Conservation (phyloP, 2,329 filamentous ascomycete species). For the Helicocarpus griseus region DNA sequence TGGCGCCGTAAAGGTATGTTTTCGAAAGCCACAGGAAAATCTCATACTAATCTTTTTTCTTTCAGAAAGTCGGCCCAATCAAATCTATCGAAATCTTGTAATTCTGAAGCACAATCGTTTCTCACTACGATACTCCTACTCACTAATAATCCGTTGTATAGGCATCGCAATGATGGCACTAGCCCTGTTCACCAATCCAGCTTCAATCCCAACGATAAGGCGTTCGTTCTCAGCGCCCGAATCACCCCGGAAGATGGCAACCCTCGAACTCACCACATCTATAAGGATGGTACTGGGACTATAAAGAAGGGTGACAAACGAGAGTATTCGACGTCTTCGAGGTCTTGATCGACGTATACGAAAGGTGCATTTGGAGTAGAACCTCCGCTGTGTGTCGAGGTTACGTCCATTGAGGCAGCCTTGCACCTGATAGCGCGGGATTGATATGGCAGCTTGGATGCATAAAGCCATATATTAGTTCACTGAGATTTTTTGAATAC, state of each 20-base stretch:
- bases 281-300: conserved; percentile 6
- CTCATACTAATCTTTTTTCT: background rate
- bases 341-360: too few species aligned
- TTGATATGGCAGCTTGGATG: too few species aligned
- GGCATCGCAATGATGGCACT: conserved; percentile 3
- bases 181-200: conserved; percentile 1
- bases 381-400: too few species aligned
- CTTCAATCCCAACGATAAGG: conserved; percentile 1
- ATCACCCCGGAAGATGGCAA: conserved; percentile 4
- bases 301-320: conserved; percentile 4
- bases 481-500: too few species aligned
- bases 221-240: background rate
- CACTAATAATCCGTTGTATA: background rate
- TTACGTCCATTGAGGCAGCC: too few species aligned
- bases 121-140: background rate
- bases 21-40: background rate
- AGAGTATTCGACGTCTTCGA: conserved; percentile 9
- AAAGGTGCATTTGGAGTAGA: too few species aligned
- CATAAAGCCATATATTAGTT: too few species aligned
- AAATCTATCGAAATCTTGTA: conserved; percentile 2
- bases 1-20: background rate
- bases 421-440: too few species aligned
- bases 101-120: background rate
- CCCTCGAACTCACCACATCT: conserved; percentile 7
- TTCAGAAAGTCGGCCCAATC: conserved; percentile 1